Evolutionary conservation across 164 flowering plant genomes (phyloP).

Genomic region (Umbilicus rupestris): DNA sequence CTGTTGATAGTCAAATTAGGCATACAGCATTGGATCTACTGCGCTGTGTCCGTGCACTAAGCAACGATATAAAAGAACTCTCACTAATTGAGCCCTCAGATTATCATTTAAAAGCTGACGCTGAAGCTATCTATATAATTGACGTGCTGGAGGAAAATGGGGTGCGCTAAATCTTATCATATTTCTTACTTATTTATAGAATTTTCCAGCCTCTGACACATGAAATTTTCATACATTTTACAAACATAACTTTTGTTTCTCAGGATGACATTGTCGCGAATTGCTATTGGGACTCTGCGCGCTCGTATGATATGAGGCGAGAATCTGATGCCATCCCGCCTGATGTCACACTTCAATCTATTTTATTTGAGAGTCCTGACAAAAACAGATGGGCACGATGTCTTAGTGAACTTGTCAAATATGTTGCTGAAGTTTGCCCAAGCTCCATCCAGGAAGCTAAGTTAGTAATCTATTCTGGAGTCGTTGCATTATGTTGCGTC

Average conservation of each 20-base stretch:
- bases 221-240: not conserved
- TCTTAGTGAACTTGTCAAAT: conserved; percentile 90
- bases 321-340: conserved; percentile 85
- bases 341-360: conserved; percentile 85
- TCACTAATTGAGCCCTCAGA: conserved; percentile 37
- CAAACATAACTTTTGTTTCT: conserved; percentile 11
- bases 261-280: conserved; percentile 97
- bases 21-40: conserved; percentile 88
- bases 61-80: conserved; percentile 68
- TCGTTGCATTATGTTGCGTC: not conserved
- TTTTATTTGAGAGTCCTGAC: conserved; percentile 86
- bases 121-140: conserved; percentile 78
- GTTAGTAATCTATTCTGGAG: conserved; percentile 28
- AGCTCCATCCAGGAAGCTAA: conserved; percentile 86
- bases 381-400: conserved; percentile 95
- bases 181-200: not conserved
- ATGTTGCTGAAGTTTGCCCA: conserved; percentile 91
- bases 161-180: conserved; percentile 30
- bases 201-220: not conserved
- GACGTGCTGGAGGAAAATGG: conserved; percentile 98
- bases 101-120: conserved; percentile 43
- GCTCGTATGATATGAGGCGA: conserved; percentile 82
- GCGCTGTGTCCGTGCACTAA: conserved; percentile 91
- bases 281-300: conserved; percentile 95
- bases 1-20: conserved; percentile 91